A percentile compares a stretch with the other conserved stretches of the same genome.
These are phyloP conservation scores for Neurospora sp. DNA, from an alignment of 495 filamentous ascomycete genomes.

Conservation along the genomic window DNA sequence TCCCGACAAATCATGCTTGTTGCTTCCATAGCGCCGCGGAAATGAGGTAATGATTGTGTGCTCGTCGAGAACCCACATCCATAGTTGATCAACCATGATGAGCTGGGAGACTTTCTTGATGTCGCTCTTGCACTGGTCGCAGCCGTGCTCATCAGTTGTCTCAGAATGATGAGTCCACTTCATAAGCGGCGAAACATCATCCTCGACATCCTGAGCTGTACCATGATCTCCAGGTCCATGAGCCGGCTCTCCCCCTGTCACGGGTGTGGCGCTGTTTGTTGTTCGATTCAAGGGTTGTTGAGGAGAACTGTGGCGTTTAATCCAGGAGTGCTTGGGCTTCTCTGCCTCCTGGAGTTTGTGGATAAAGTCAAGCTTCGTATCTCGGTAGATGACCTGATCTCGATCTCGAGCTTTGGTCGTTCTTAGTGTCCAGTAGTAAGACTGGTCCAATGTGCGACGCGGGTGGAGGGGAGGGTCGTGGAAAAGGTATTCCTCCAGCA, in stretches of 20 bases:
- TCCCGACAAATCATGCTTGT: constrained; percentile 55
- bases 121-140: constrained; percentile 22
- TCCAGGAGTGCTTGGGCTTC: constrained; percentile 7
- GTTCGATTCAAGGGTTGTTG: neutral
- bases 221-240: neutral
- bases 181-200: neutral
- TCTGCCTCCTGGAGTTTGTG: constrained; percentile 1
- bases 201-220: neutral
- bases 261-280: neutral
- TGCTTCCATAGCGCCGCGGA: constrained; percentile 55
- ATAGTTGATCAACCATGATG: constrained; percentile 69
- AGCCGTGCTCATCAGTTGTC: constrained; percentile 3
- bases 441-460: constrained; percentile 60
- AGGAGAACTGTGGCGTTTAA: neutral
- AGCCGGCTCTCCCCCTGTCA: neutral
- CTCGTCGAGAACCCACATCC: constrained; percentile 63
- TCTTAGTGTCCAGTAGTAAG: constrained; percentile 51
- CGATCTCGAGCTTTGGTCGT: constrained; percentile 51
- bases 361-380: neutral
- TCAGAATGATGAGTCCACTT: constrained; percentile 11
- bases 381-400: constrained; percentile 59
- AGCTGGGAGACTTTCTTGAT: constrained; percentile 45
- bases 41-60: constrained; percentile 59
- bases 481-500: constrained; percentile 49
- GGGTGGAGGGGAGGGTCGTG: constrained; percentile 51